Evolutionary conservation across 148 eudicot genomes (phyloP).

Genomic region (Persicaria maculosa): DNA sequence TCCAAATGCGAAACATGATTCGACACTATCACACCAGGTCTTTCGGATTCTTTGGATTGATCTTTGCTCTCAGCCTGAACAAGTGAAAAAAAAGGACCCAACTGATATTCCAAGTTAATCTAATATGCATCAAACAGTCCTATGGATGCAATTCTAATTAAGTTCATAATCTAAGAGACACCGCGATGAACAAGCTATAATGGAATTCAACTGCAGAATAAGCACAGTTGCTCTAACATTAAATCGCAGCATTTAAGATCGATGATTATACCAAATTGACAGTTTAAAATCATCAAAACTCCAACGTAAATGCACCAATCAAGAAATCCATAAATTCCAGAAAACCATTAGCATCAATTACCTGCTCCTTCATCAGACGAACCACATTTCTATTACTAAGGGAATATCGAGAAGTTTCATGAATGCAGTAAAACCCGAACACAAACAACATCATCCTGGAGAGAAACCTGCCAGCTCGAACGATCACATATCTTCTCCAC

Average conservation of each 20-base stretch:
- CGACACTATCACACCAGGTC: conserved; percentile 80
- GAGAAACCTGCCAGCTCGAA: conserved; percentile 48
- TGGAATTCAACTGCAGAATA: not conserved
- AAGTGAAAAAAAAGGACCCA: not conserved
- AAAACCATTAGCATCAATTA: not conserved
- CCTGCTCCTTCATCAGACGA: conserved; percentile 24
- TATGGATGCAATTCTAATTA: not conserved
- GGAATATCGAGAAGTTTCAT: conserved; percentile 17
- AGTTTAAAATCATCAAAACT: not conserved
- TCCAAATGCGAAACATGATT: conserved; percentile 89
- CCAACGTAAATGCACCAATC: not conserved
- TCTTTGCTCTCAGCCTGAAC: conserved; percentile 4
- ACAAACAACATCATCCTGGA: conserved; percentile 63
- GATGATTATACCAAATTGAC: not conserved
- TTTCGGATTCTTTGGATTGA: conserved; percentile 28
- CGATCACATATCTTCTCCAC: conserved; percentile 62
- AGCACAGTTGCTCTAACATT: not conserved
- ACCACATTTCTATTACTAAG: conserved; percentile 8
- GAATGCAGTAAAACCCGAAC: conserved; percentile 80
- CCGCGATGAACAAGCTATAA: not conserved
- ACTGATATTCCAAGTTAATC: not conserved
- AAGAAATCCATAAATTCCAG: not conserved
- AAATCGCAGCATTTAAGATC: not conserved
- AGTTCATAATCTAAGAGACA: not conserved
- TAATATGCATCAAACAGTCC: not conserved